Evolutionary conservation across 2,329 filamentous ascomycete species (phyloP).

Genomic region (Fusarium illudens): DNA sequence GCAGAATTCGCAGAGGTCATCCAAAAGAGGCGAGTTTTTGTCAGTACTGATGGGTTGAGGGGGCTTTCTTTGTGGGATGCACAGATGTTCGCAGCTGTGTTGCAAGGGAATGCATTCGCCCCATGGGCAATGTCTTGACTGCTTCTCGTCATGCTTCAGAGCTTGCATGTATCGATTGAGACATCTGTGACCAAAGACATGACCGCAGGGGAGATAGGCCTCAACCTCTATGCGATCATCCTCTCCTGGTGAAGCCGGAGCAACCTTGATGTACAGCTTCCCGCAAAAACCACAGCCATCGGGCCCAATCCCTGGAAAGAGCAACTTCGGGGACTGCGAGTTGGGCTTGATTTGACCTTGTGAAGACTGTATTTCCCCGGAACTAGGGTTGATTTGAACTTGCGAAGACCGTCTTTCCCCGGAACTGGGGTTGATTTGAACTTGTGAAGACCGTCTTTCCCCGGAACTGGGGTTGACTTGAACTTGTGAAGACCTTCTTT

Average conservation of each 20-base stretch:
- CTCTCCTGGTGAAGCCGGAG: not conserved
- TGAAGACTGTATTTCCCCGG: not conserved
- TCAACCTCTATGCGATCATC: conserved; percentile 11
- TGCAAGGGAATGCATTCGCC: conserved; percentile 20
- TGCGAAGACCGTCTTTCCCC: no score
- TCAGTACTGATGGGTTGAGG: not conserved
- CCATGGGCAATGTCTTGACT: not conserved
- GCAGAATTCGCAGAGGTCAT: conserved; percentile 2
- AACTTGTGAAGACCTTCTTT: no score
- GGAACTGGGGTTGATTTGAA: not conserved
- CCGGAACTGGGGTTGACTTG: not conserved
- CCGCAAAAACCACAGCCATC: conserved; percentile 7
- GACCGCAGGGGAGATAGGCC: conserved; percentile 41
- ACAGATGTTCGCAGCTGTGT: conserved; percentile 26
- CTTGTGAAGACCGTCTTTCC: not conserved
- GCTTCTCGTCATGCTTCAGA: not conserved
- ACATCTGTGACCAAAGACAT: conserved; percentile 38
- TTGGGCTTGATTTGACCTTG: not conserved
- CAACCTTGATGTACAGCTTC: not conserved
- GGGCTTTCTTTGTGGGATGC: not conserved
- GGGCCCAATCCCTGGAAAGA: not conserved
- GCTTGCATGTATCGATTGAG: conserved; percentile 11
- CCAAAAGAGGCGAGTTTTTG: not conserved
- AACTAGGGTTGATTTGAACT: not conserved
- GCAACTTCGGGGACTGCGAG: not conserved